Evolutionary conservation across 2,329 filamentous ascomycete species (phyloP).

Genomic region (Chaetothyriales sp.): DNA sequence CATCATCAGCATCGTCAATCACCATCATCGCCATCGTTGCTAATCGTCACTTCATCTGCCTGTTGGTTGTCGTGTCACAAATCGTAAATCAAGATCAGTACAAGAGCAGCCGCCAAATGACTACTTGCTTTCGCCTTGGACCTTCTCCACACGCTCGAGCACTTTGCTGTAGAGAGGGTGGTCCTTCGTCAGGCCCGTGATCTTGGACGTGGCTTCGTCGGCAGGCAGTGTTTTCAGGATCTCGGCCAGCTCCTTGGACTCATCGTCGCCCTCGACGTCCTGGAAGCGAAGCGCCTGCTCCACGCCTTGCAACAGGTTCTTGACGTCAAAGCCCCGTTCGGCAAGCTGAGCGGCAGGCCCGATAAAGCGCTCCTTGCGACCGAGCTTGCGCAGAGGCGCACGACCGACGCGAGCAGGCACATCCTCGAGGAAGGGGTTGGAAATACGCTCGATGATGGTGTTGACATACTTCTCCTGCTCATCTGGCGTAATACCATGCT

Average conservation of each 20-base stretch:
- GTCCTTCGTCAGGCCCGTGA: constrained; percentile 63
- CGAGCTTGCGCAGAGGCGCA: constrained; percentile 84
- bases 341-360: constrained; percentile 81
- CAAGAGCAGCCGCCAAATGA: constrained; percentile 7
- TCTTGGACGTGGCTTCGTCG: constrained; percentile 61
- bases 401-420: constrained; percentile 89
- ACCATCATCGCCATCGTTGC: too few relatives aligned
- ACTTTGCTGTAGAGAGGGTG: constrained; percentile 70
- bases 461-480: constrained; percentile 80
- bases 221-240: constrained; percentile 64
- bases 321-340: constrained; percentile 60
- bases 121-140: constrained; percentile 44
- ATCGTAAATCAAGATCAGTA: background rate
- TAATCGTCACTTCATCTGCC: background rate
- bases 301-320: constrained; percentile 63
- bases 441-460: constrained; percentile 83
- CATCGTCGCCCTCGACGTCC: constrained; percentile 80
- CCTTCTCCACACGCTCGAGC: constrained; percentile 65
- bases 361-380: constrained; percentile 90
- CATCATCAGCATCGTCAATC: background rate
- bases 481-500: constrained; percentile 62
- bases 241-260: constrained; percentile 72
- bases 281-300: constrained; percentile 95
- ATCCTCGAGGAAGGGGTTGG: constrained; percentile 68
- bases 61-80: background rate